Conservation (phyloP, 345 rosid species). For the Lenwebbia sp. region DNA sequence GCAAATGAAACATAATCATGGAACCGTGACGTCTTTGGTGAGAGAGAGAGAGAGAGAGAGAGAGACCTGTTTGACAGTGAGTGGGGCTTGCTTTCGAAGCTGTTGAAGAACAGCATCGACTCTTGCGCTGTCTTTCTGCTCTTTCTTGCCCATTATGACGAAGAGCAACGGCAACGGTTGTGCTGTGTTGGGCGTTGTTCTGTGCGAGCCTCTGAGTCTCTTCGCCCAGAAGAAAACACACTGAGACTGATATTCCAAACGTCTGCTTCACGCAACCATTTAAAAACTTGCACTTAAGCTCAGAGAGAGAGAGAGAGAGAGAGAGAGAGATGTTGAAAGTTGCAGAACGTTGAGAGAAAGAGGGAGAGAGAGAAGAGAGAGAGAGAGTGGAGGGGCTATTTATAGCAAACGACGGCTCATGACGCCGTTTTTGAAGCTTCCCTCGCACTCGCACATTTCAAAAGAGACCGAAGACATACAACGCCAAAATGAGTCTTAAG, state of each 20-base stretch:
- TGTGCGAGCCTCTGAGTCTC: neutral
- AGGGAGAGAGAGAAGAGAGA: neutral
- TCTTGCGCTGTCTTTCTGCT: slow-evolving; percentile 20
- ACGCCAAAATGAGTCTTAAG: neutral
- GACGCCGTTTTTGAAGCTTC: slow-evolving; percentile 36
- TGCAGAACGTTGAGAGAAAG: slow-evolving; percentile 8
- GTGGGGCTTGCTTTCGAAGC: slow-evolving; percentile 59
- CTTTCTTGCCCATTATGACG: slow-evolving; percentile 60
- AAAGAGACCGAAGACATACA: neutral
- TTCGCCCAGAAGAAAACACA: neutral
- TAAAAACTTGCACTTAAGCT: slow-evolving; percentile 10
- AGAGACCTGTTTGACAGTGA: slow-evolving; percentile 71
- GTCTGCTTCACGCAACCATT: slow-evolving; percentile 55
- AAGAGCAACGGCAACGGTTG: neutral
- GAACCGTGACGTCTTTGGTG: neutral
- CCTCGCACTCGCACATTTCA: neutral
- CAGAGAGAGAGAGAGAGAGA: slow-evolving; percentile 2
- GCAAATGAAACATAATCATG: neutral
- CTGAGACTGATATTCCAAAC: slow-evolving; percentile 28
- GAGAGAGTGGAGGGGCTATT: slow-evolving; percentile 1
- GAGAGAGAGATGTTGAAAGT: slow-evolving; percentile 1
- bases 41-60: neutral
- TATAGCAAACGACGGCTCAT: slow-evolving; percentile 26
- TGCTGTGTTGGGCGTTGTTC: neutral
- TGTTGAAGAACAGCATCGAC: slow-evolving; percentile 61